phyloP scores from a whole-genome alignment of 2,329 filamentous ascomycete genomes.

The Aspergillus sp. region DNA sequence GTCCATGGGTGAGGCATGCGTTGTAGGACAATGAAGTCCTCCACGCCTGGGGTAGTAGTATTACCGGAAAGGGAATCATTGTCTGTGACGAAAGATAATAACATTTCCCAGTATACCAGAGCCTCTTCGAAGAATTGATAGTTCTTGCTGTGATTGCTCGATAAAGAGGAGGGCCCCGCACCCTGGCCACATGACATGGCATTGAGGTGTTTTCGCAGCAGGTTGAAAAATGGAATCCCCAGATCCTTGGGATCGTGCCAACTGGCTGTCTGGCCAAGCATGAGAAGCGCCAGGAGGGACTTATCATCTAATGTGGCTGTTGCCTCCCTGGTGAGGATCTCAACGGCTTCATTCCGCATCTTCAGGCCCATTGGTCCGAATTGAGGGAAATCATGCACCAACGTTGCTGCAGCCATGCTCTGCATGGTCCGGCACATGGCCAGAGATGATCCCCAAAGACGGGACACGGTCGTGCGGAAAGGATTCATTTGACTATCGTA shows the following conservation, averaged over 20 bases:
- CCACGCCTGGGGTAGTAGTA: conserved; percentile 11
- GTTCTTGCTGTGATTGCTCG: conserved; percentile 28
- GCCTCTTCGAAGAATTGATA: conserved; percentile 50
- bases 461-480: conserved; percentile 51
- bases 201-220: conserved; percentile 35
- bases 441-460: conserved; percentile 50
- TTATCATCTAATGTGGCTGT: conserved; percentile 42
- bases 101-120: conserved; percentile 53
- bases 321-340: conserved; percentile 42
- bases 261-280: conserved; percentile 52
- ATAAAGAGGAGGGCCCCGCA: background rate
- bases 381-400: conserved; percentile 50
- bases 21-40: conserved; percentile 24
- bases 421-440: conserved; percentile 55
- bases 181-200: conserved; percentile 25
- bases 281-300: conserved; percentile 49
- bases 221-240: conserved; percentile 45
- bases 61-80: conserved; percentile 28
- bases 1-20: conserved; percentile 34
- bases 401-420: conserved; percentile 56
- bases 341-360: conserved; percentile 46
- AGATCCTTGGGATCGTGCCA: conserved; percentile 53
- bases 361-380: conserved; percentile 44
- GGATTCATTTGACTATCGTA: conserved; percentile 57
- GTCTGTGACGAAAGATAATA: conserved; percentile 46